Evolutionary conservation across 148 eudicot genomes (phyloP).

Genomic region (Camellia japonica): DNA sequence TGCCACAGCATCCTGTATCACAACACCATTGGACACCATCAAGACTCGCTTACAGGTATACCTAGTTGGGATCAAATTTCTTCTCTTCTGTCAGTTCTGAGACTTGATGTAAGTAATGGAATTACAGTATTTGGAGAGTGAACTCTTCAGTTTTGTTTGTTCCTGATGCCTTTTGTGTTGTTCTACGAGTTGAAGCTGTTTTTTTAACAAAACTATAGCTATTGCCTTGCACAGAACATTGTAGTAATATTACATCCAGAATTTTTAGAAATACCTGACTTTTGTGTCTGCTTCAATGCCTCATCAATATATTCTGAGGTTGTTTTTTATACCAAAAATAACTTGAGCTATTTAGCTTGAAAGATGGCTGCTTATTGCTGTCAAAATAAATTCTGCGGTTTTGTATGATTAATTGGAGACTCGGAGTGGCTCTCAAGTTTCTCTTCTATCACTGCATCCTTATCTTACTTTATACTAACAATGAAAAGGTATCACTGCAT

Average conservation of each 20-base stretch:
- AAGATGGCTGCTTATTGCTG: not conserved
- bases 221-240: not conserved
- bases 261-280: not conserved
- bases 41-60: slow-evolving; percentile 89
- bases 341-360: not conserved
- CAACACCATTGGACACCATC: slow-evolving; percentile 94
- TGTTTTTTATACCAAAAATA: not conserved
- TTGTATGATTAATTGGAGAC: not conserved
- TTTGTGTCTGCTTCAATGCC: too few species aligned
- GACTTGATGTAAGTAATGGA: not conserved
- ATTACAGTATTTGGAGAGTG: not conserved
- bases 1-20: slow-evolving; percentile 85
- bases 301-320: not conserved
- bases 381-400: not conserved
- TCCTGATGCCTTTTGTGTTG: not conserved
- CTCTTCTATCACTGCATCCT: not conserved
- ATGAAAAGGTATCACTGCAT: not conserved
- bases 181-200: not conserved
- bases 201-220: not conserved
- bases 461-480: not conserved
- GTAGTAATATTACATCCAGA: not conserved
- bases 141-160: not conserved
- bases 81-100: not conserved
- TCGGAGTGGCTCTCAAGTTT: slow-evolving; percentile 4
- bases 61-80: not conserved